Percentiles rank a stretch among this genome's conserved stretches.
Evolutionary conservation across 306 rosid species (phyloP).

Genomic region (Bauhinia variegata): DNA sequence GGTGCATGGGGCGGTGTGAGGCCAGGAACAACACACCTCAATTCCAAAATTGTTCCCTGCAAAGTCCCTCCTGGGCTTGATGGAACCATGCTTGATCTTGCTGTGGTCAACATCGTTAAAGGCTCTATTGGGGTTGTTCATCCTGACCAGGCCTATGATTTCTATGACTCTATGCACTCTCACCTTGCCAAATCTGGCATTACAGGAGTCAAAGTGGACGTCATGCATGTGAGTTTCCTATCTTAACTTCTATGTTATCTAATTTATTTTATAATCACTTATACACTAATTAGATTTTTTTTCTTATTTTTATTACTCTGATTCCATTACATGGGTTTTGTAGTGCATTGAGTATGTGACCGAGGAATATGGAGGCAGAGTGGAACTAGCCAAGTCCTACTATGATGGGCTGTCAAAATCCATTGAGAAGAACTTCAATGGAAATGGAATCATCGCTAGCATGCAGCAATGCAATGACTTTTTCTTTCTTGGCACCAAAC

Average conservation of each 20-base stretch:
- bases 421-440: constrained; percentile 71
- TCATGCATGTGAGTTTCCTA: constrained; percentile 64
- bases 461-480: constrained; percentile 98
- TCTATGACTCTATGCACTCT: constrained; percentile 85
- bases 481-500: constrained; percentile 81
- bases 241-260: background rate
- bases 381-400: constrained; percentile 77
- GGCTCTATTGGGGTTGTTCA: constrained; percentile 84
- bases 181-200: constrained; percentile 68
- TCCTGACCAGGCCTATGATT: constrained; percentile 68
- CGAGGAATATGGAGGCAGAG: constrained; percentile 84
- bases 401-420: constrained; percentile 67
- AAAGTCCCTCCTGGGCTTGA: constrained; percentile 74
- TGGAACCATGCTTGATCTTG: constrained; percentile 77
- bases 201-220: constrained; percentile 87
- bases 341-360: constrained; percentile 71
- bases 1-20: constrained; percentile 97
- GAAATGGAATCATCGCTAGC: constrained; percentile 78
- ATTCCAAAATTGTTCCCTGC: constrained; percentile 58
- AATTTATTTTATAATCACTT: background rate
- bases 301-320: too few species aligned
- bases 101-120: constrained; percentile 64
- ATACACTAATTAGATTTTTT: too few species aligned
- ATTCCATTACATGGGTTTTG: background rate
- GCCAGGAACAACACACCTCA: constrained; percentile 68